Evolutionary conservation across 805 yeast genomes (phyloP), one percentile per base, ranked within the genome.

Genomic region (Pichia gijzeniarum): DNA sequence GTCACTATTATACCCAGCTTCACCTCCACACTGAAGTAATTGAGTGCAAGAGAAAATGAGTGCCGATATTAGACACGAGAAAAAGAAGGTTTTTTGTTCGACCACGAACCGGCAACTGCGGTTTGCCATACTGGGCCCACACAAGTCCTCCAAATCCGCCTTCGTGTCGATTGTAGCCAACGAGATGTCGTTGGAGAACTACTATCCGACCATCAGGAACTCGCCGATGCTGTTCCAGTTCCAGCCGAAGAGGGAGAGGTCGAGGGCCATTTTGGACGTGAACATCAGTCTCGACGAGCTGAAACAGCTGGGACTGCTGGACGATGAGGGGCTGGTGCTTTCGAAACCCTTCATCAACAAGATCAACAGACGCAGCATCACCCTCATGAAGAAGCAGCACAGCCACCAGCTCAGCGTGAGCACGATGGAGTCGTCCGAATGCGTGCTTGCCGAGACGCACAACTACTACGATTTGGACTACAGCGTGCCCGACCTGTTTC

Each of bases 131-230:
- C 41, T 63, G 30, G 67, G 67, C 2, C 60, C 65, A 5, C 65
- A 53, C 35, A 53, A 53, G 47, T 57, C 66, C 1, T 59, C 64
- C 12, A 63, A 63, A 45, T 58, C 66, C 0, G 54, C 61, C 4
- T 61, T 63, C 8, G 57, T 60, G 2, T 63, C 67, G 2, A 61
- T 61, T 16, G 45, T 62, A 18, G 45, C 59, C 35, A 60, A 58
- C 39, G 52, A 54, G 37, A 57, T 57, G 38, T 59, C 65, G 1
- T 38, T 78, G 41, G 89, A 82, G 48, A 83, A 84, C 0, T 82
- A 85, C 58, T 85, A 85, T 54, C 95, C 93, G 5, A 85, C 91
- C 3, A 68, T 74, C 37, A 74, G 71, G 45, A 79, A 80, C 47
- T 76, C 75, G 4, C 77, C 87, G 21, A 68, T 79, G 46, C 58